phyloP scores from a whole-genome alignment of 306 rosid genomes.

The Quercus alba region DNA sequence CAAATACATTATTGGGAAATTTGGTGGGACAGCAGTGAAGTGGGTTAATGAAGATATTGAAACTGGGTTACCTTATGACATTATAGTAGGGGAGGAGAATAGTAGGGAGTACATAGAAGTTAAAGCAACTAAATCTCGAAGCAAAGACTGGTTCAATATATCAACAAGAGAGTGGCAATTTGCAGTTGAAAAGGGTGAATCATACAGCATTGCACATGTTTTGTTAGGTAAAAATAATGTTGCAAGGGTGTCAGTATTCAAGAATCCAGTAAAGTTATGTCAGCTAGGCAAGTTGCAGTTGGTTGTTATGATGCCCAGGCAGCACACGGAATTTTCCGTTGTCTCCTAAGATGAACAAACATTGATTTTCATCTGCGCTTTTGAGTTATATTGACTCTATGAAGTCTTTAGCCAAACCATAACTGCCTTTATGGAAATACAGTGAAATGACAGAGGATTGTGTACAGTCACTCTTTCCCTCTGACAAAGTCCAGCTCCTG shows the following conservation, averaged over 20 bases:
- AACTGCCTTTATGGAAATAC: not conserved
- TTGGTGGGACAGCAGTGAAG: slow-evolving; percentile 40
- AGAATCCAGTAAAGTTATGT: slow-evolving; percentile 68
- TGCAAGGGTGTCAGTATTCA: slow-evolving; percentile 54
- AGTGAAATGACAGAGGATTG: not conserved
- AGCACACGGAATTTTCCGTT: slow-evolving; percentile 33
- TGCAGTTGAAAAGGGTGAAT: slow-evolving; percentile 65
- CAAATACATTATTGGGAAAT: slow-evolving; percentile 49
- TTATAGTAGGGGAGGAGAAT: slow-evolving; percentile 43
- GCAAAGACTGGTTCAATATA: slow-evolving; percentile 85
- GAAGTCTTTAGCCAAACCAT: not conserved
- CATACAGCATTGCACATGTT: slow-evolving; percentile 73
- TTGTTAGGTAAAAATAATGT: slow-evolving; percentile 35
- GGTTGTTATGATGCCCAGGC: slow-evolving; percentile 61
- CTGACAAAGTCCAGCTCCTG: too few species aligned
- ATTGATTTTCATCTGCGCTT: not conserved
- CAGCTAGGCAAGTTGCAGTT: slow-evolving; percentile 57
- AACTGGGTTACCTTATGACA: slow-evolving; percentile 75
- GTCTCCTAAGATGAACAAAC: slow-evolving; percentile 32
- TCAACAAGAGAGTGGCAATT: slow-evolving; percentile 76
- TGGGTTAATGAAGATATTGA: slow-evolving; percentile 82
- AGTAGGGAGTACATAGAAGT: slow-evolving; percentile 68
- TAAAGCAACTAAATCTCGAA: slow-evolving; percentile 68
- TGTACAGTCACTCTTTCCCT: not conserved
- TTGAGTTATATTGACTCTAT: not conserved